Evolutionary conservation across 2,329 filamentous ascomycete genomes (phyloP).

Genomic region (Ceratocystiopsis sp.): DNA sequence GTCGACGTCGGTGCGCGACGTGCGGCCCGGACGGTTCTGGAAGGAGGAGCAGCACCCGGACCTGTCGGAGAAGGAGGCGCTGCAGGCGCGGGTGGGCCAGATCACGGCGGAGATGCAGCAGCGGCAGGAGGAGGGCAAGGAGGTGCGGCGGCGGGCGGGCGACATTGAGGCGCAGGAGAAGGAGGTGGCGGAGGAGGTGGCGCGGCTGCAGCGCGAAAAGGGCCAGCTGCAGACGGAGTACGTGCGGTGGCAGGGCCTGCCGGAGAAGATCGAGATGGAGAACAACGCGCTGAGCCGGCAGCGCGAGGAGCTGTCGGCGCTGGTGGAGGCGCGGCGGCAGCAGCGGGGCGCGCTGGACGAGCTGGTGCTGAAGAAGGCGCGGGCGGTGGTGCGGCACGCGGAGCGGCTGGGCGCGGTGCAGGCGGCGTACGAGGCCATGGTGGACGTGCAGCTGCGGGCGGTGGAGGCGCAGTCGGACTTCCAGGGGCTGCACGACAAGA

Average conservation of each 20-base stretch:
- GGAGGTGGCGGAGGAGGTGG: conserved; percentile 28
- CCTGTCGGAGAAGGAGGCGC: conserved; percentile 39
- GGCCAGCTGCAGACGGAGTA: conserved; percentile 46
- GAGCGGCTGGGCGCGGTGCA: conserved; percentile 46
- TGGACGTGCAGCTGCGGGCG: conserved; percentile 52
- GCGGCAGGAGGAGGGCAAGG: conserved; percentile 18
- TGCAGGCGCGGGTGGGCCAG: conserved; percentile 36
- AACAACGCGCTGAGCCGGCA: conserved; percentile 18
- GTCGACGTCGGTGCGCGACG: conserved; percentile 46
- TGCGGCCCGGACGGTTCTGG: conserved; percentile 52
- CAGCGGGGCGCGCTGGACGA: conserved; percentile 28
- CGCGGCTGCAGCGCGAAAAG: conserved; percentile 45
- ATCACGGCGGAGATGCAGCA: conserved; percentile 18
- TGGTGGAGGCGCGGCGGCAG: conserved; percentile 17
- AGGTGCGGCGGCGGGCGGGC: conserved; percentile 20
- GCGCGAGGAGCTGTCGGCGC: conserved; percentile 14
- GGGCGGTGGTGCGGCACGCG: conserved; percentile 33
- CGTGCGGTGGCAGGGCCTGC: conserved; percentile 48
- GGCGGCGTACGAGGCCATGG: conserved; percentile 40
- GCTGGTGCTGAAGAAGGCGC: conserved; percentile 36
- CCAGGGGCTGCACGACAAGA: conserved; percentile 48
- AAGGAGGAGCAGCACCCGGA: conserved; percentile 58
- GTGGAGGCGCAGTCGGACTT: conserved; percentile 77
- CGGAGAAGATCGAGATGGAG: conserved; percentile 41
- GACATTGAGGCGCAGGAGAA: conserved; percentile 20